Evolutionary conservation across 176 grass and related monocot species (phyloP).

Genomic region (Cenchrus americanus): DNA sequence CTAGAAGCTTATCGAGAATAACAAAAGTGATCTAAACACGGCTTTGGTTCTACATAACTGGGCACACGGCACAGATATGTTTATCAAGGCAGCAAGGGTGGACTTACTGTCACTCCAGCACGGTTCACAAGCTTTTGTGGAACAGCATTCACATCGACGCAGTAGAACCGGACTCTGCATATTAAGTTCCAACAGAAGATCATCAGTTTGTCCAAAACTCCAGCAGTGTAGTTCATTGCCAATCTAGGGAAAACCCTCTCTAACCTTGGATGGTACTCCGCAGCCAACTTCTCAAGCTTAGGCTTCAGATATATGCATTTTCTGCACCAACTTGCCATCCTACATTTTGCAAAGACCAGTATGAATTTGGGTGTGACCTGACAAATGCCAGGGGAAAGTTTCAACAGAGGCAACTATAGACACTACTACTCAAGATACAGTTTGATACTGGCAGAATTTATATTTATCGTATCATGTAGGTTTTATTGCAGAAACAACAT

Average conservation of each 20-base stretch:
- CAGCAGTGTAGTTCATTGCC: background rate
- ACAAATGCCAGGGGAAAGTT: background rate
- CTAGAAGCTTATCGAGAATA: background rate
- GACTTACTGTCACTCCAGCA: conserved; percentile 91
- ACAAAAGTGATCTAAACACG: background rate
- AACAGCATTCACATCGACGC: conserved; percentile 85
- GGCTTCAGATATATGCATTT: conserved; percentile 99
- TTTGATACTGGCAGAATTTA: background rate
- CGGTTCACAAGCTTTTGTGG: conserved; percentile 80
- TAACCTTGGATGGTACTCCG: conserved; percentile 87
- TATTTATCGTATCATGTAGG: background rate
- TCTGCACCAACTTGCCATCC: conserved; percentile 96
- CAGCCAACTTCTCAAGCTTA: conserved; percentile 92
- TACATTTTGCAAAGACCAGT: conserved; percentile 34
- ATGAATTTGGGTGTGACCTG: background rate
- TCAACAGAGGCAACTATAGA: background rate
- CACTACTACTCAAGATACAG: background rate
- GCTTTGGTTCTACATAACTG: conserved; percentile 22
- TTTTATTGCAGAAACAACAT: background rate
- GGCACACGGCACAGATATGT: background rate
- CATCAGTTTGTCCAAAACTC: conserved; percentile 34
- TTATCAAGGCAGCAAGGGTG: background rate
- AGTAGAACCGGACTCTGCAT: conserved; percentile 85
- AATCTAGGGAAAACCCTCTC: conserved; percentile 11
- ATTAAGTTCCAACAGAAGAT: conserved; percentile 14